A percentile compares a stretch with the other conserved stretches of the same genome.
Conservation (phyloP, 202 grass and related monocot genomes). For the Tripidium arundinaceum region DNA sequence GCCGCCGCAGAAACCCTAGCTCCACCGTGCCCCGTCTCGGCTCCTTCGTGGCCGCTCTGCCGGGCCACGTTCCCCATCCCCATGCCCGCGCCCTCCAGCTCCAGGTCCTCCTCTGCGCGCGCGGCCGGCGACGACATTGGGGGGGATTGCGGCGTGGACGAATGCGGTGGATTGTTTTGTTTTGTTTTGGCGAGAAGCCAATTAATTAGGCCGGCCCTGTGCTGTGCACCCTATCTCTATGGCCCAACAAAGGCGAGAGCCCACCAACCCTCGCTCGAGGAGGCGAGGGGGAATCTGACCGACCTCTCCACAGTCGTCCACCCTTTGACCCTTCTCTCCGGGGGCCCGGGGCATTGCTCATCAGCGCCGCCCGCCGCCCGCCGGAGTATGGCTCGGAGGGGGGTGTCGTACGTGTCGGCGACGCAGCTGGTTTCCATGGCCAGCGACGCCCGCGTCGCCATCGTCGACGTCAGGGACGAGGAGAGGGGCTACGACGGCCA, state of each 20-base stretch:
- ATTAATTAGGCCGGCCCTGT: no score
- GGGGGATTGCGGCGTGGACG: neutral
- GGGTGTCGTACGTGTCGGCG: slow-evolving; percentile 55
- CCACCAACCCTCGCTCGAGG: no score
- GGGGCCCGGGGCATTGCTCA: no score
- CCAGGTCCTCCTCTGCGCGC: neutral
- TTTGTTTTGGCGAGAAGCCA: no score
- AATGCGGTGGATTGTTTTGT: no score
- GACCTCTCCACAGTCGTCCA: no score
- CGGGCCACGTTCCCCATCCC: neutral
- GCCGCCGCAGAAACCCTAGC: neutral
- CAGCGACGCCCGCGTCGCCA: slow-evolving; percentile 44
- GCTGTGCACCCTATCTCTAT: no score
- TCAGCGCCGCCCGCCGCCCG: no score
- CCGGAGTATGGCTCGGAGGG: slow-evolving; percentile 44
- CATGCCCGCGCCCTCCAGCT: neutral
- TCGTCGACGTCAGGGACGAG: slow-evolving; percentile 94
- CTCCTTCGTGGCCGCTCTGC: neutral
- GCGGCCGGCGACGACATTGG: neutral
- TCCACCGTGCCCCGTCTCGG: neutral
- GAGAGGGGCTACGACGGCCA: slow-evolving; percentile 84
- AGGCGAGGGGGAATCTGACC: no score
- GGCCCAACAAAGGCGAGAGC: no score
- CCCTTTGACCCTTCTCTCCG: no score
- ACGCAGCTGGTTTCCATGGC: slow-evolving; percentile 55